A percentile compares a stretch with the other conserved stretches of the same genome.
phyloP scores from a whole-genome alignment of 805 yeast genomes.

The Brettanomyces nanus region DNA sequence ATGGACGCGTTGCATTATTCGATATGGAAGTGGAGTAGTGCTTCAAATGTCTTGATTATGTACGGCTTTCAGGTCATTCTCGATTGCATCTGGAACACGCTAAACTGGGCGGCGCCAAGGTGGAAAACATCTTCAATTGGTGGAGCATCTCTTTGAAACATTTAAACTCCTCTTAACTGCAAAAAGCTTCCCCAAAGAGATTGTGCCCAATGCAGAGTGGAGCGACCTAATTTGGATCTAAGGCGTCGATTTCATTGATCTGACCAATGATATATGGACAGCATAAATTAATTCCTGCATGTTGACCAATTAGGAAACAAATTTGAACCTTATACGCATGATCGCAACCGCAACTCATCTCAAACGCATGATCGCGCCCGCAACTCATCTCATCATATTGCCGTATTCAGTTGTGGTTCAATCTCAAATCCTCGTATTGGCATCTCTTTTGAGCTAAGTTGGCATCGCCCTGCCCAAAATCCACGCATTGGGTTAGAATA shows the following conservation, averaged over 20 bases:
- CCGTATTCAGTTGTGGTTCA: neutral
- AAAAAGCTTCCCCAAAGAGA: neutral
- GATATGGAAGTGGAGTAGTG: neutral
- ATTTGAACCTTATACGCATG: neutral
- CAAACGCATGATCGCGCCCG: neutral
- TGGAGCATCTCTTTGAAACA: neutral
- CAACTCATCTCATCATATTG: neutral
- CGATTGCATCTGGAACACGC: neutral
- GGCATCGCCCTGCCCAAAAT: neutral
- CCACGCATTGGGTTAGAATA: neutral
- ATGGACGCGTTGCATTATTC: neutral
- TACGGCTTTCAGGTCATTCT: neutral
- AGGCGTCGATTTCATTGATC: neutral
- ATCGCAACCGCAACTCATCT: neutral
- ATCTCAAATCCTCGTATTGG: neutral
- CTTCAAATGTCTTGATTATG: neutral
- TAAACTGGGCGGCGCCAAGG: neutral
- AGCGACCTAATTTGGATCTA: neutral
- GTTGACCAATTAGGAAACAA: neutral
- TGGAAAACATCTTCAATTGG: neutral
- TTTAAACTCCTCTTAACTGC: neutral
- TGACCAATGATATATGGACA: neutral
- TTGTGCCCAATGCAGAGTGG: neutral
- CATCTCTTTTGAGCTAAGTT: neutral
- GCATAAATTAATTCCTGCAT: neutral